These are phyloP conservation scores for Colletotrichum salicis DNA, from an alignment of 2,329 filamentous ascomycete genomes.

Conservation along the genomic window DNA sequence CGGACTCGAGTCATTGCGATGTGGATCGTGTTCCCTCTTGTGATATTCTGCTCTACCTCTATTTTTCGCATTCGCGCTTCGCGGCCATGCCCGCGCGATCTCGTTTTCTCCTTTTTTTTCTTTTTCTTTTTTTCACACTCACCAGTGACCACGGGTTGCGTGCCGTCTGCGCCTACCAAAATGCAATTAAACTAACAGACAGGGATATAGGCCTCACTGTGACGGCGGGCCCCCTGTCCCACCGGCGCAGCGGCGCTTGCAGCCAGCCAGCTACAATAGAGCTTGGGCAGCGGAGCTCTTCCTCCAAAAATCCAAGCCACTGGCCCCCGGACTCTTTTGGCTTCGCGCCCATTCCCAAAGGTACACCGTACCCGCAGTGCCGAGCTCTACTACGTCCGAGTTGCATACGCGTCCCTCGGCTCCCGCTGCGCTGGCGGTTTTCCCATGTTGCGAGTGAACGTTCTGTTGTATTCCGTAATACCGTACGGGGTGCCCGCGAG, in stretches of 20 bases:
- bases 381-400: not conserved
- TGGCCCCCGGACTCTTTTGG: not conserved
- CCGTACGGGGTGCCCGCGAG: not conserved
- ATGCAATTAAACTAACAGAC: not conserved
- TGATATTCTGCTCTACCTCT: not conserved
- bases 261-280: not conserved
- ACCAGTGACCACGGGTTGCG: not conserved
- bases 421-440: not conserved
- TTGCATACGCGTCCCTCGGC: conserved; percentile 21
- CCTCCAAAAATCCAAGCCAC: too few relatives aligned
- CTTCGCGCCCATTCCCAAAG: not conserved
- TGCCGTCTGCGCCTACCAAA: not conserved
- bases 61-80: not conserved
- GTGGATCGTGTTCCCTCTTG: not conserved
- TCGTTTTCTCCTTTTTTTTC: not conserved
- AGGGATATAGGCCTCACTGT: not conserved
- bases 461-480: too few relatives aligned
- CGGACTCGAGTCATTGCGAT: not conserved
- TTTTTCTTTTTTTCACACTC: not conserved
- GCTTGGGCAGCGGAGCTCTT: too few relatives aligned
- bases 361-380: not conserved
- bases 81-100: not conserved
- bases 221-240: not conserved
- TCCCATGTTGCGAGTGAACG: too few relatives aligned
- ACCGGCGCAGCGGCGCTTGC: not conserved